These are phyloP conservation scores for Poa annua DNA, from an alignment of 176 grass and related monocot species.

Conservation along the genomic window DNA sequence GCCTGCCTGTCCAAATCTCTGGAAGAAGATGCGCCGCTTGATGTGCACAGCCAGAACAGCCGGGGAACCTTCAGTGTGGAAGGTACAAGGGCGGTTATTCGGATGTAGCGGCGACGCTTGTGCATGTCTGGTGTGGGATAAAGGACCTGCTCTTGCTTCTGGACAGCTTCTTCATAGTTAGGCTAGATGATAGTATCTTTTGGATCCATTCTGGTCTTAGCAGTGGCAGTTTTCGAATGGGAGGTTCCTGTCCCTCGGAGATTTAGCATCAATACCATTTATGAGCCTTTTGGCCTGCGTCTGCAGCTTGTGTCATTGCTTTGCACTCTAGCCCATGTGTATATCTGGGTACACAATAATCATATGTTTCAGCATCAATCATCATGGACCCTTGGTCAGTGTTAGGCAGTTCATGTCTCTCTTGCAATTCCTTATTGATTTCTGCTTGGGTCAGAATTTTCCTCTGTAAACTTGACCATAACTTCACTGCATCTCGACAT, in stretches of 20 bases:
- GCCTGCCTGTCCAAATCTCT: too few species aligned
- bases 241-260: background rate
- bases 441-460: background rate
- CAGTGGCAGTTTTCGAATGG: background rate
- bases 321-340: background rate
- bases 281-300: background rate
- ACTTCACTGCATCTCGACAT: too few species aligned
- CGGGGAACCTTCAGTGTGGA: too few species aligned
- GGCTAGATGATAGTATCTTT: background rate
- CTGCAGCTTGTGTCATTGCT: background rate
- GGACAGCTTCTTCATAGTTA: background rate
- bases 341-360: background rate
- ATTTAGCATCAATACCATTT: background rate
- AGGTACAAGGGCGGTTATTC: too few species aligned
- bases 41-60: too few species aligned
- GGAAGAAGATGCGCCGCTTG: too few species aligned
- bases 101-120: too few species aligned
- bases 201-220: background rate
- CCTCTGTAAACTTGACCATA: background rate
- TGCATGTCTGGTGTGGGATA: background rate
- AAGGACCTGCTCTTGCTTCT: background rate
- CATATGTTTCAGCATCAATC: background rate
- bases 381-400: background rate
- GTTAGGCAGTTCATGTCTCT: background rate
- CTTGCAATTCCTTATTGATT: background rate